Base-by-base conservation (phyloP, 1,139 yeast genomes). In the Nakaseomyces kungkrabaensis region DNA sequence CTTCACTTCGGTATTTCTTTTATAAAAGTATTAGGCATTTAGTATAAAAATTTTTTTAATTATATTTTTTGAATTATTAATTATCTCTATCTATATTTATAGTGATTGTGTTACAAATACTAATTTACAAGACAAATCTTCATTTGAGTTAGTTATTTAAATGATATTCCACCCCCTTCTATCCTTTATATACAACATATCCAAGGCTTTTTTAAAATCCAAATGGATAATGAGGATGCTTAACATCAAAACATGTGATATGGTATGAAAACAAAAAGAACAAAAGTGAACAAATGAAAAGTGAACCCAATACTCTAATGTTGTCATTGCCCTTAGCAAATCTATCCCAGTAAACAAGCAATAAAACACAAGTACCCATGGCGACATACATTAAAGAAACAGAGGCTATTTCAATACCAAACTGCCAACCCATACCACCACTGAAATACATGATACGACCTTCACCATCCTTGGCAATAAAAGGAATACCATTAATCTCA, bases 341-440 rank as follows among this genome's bases (percentile, higher is more conserved):
- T 6, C 48, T 51, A 31, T 69, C 67, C 10, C 66, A 44, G 24
- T 47, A 57, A 2, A 73, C 68, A 48, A 82, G 60, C 0, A 61
- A 45, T n/a, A 78, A 56, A 9, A 76, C 51, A 5, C 73, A 52
- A 0, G 65, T 50, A 4, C 75, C 76, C 58, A 82, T 68, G 0
- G 65, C 55, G 10, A 73, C 55, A 59, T 85, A 85, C 49, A 72
- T 68, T 3, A 63, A 62, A 0, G 78, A 76, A 3, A 83, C 73
- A 8, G 79, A 61, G 5, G 78, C 59, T 2, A 81, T 73, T 62
- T 85, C 94, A 4, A 77, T 66, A 0, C 92, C 92, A 65, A 83
- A 80, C 63, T 84, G 92, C 69, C 79, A 80, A 51, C 74, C 77
- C 6, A 68, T 65, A 1, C 85, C 87, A 5, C 87, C 87, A 55